Base-by-base conservation (phyloP, 2,329 filamentous ascomycete genomes). In the Didymella lethalis region DNA sequence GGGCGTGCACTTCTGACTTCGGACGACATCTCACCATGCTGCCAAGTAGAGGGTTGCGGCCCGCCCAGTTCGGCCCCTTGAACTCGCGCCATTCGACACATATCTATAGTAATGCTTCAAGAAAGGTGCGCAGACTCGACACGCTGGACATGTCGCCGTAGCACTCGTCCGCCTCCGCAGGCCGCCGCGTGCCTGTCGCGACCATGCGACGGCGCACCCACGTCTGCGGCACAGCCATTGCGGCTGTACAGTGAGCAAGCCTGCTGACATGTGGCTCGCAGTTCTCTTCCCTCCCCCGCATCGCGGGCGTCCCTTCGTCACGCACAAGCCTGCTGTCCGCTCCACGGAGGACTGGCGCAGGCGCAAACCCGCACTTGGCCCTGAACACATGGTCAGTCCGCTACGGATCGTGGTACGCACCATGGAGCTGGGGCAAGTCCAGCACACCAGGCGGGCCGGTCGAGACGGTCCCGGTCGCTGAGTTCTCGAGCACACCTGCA, bases 41-140 rank as follows among this genome's bases (percentile, higher is more conserved):
- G 74, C 79, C 80, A 66, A 81, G 79, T 71, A 80, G 80, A 78
- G 80, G 80, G 64, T 67, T 81, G 41, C 77, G 75, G 68, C 70
- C 76, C 61, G 71, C 72, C 56, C 72, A 71, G 59, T 65, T 72
- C 41, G 58, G 59, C 40, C 61, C 66, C 20, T 57, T 64, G 46
- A 64, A 59, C 31, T 66, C 67, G 45, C 68, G 66, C 31, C 70
- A 69, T 31, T 68, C 70, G 32, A 61, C 61, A 40, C 32, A 59
- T 32, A 29, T 65, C 11, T 65, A 65, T n/a, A 64, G 61, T 34
- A 67, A 61, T 61, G 65, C 66, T 54, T 61, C 72, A 52, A 69
- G 74, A 68, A 70, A 76, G 72, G 75, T 77, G 65, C 67, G 73
- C 64, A 61, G 48, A n/a, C 44, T 48, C 34, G 26, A 26, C 45